Evolutionary conservation across 495 filamentous ascomycete species (phyloP), one percentile per base, ranked within the genome.

Genomic region (Neurospora tetraspora): DNA sequence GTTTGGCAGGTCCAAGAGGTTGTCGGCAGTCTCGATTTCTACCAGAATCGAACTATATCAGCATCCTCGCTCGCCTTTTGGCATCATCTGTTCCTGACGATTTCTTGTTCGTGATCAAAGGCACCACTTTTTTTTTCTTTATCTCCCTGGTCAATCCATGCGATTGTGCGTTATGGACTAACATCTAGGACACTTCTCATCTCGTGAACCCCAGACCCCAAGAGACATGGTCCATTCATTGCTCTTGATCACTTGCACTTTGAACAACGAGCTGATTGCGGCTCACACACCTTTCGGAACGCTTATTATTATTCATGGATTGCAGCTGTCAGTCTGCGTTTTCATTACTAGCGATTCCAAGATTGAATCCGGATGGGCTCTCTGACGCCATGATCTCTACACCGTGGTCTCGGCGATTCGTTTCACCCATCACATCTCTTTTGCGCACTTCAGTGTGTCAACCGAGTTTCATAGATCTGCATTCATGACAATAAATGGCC

Each of bases 321-420:
- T 81, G 86, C 83, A 83, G 86, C 78, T 78, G 11, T 69, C 79
- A 71, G 83, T 87, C 85, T 85, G 83, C 86, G 80, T 81, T 77
- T 76, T 69, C 82, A 84, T 85, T 84, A 83, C 84, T 82, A 69
- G 83, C 82, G 78, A 73, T 85, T 88, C 87, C 87, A 82, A 88
- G 77, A 88, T 78, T 37, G 78, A 83, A 72, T 4, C 61, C n/a
- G 72, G 71, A 79, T 83, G 87, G 86, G 87, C 86, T 88, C 88
- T 90, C 88, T 90, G 87, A 89, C 82, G 82, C 86, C 84, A 70
- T 77, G 83, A 82, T 84, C 81, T 71, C 76, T 76, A 68, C 68
- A 79, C 78, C 74, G 78, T 87, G 83, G 84, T 83, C 80, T 77
- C 79, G 83, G 86, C 82, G 82, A 85, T 84, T 89, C 87, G 87